Evolutionary conservation across 2,329 filamentous ascomycete genomes (phyloP), one percentile per base, ranked within the genome.

Genomic region (Dactylonectria macrodidyma): DNA sequence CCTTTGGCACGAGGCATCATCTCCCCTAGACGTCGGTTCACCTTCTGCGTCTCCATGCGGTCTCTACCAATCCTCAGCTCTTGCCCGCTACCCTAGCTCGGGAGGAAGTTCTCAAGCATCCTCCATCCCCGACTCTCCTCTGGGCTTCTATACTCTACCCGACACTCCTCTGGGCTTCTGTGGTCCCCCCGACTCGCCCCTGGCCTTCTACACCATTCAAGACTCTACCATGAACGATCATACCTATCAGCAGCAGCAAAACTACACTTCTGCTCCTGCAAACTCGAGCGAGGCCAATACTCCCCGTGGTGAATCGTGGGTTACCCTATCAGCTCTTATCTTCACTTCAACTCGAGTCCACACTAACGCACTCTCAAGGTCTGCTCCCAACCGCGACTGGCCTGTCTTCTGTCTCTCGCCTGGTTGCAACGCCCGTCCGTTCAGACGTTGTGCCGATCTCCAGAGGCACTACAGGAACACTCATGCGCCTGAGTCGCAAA

Each of bases 401-500:
- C 79, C 79, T 48, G 79, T 82, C 59, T 76, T 71, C 36, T 87
- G 85, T 73, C 77, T 81, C 9, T 69, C 76, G 36, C 76, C 78
- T 8, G 80, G 78, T 26, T 89, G 87, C 78, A 77, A 75, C 34
- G 78, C 81, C 34, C 82, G 82, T 58, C 80, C 81, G 1, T 89
- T 89, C 75, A 83, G 82, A 73, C 84, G 88, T 36, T 82, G 82
- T 60, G 87, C 88, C 11, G 88, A 90, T 76, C 84, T 89, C 10
- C 81, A 86, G 57, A 83, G 88, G 16, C 88, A 90, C 76, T 82
- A 83, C 73, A 80, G 81, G 59, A 85, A 87, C 71, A 81, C 83
- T 16, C 88, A 90, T 75, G 76, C 78, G 12, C 78, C 80, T 0
- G 79, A 80, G 2, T 77, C 78, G 19, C 73, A 82, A 55, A 86